Conservation (phyloP, 2,329 filamentous ascomycete genomes). For the Rosellinia necatrix region DNA sequence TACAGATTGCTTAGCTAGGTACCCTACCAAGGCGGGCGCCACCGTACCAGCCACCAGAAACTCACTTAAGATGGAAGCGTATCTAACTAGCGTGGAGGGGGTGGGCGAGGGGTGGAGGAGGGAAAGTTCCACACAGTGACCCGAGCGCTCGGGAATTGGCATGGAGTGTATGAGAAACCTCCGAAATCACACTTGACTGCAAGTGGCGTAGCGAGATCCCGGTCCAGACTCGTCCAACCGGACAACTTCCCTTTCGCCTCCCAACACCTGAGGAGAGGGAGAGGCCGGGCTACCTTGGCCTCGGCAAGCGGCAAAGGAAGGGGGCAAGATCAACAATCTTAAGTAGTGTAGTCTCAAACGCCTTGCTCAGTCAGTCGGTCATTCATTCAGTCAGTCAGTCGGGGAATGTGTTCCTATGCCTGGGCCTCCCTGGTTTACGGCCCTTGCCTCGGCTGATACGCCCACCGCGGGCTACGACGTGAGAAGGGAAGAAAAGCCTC, state of each 20-base stretch:
- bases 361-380: constrained; percentile 17
- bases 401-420: too few species aligned
- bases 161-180: too few species aligned
- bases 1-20: too few species aligned
- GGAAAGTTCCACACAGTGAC: constrained; percentile 18
- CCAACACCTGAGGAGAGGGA: constrained; percentile 14
- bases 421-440: too few species aligned
- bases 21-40: constrained; percentile 14
- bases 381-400: too few species aligned
- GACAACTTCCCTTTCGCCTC: constrained; percentile 15
- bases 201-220: not conserved
- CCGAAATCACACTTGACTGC: constrained; percentile 10
- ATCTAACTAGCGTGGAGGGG: too few species aligned
- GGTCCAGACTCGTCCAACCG: constrained; percentile 24
- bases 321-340: constrained; percentile 3
- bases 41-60: constrained; percentile 19
- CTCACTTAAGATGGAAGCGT: constrained; percentile 2
- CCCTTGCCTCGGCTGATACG: too few species aligned
- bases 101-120: not conserved
- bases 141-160: constrained; percentile 20
- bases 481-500: too few species aligned
- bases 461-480: too few species aligned
- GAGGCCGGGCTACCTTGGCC: not conserved
- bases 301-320: constrained; percentile 8
- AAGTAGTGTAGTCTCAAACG: constrained; percentile 22